Base-by-base conservation (phyloP, 83 land plant species). In the Diphasiastrum complanatum region DNA sequence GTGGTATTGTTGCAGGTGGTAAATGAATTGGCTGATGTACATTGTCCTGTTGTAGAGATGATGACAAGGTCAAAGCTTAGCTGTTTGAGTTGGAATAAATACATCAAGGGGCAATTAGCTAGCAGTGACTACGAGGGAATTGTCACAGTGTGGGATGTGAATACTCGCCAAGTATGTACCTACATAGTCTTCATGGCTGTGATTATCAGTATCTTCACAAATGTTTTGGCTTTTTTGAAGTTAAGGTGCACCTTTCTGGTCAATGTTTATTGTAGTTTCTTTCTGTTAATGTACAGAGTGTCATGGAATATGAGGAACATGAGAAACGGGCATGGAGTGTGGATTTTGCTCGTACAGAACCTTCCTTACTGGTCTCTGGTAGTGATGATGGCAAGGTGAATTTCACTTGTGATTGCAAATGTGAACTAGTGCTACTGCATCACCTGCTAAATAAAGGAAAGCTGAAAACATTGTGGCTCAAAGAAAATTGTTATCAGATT, bases 311-410 rank as follows among this genome's bases (percentile, higher is more conserved):
- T 68, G 99, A 93, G 61, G 99, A 93, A 61, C 99, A 93, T 83
- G 99, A 93, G 68, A 93, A 85, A 64, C 77, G 99, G 22, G 99
- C 99, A 52, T 93, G 99, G 99, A 93, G 89, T 81, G 99, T 93
- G 64, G 99, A 93, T 67, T 93, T 93, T 75, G 85, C 96, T 24
- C 79, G 85, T 24, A 85, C 86, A 45, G 99, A 93, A 57, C 99
- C 96, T 2, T 77, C 99, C 28, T 79, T 76, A 86, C 86, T 93
- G 24, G 86, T 93, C 29, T 93, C 99, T 71, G 99, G 99, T 1
- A 93, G 99, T 77, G 99, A 93, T 72, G 99, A 93, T 75, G 87
- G 91, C 63, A 93, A 93, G 99, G 97, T 92, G n/a, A n/a, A n/a
- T n/a, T n/a, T n/a, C n/a, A n/a, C n/a, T n/a, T n/a, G n/a, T n/a